Evolutionary conservation across 75 land plant species (phyloP).

Genomic region (Pinus tabuliformis): DNA sequence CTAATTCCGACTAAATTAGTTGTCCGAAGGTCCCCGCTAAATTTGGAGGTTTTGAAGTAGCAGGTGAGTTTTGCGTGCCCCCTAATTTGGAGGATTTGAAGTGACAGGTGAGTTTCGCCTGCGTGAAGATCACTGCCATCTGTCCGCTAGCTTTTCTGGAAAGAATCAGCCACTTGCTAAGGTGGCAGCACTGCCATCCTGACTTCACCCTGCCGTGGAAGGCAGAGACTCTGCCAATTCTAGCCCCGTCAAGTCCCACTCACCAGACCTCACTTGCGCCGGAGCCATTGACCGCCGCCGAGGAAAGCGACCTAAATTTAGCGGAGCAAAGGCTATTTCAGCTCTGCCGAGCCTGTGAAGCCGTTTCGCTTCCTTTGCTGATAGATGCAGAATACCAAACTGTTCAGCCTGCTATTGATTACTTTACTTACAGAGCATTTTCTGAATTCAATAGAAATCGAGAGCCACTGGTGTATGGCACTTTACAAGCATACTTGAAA

Average conservation of each 20-base stretch:
- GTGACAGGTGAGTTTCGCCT: conserved; percentile 24
- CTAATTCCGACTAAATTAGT: background rate
- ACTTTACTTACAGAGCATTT: too few species aligned
- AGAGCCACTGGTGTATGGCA: too few species aligned
- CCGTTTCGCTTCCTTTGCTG: conserved; percentile 45
- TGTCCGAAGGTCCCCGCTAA: background rate
- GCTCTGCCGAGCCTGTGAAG: conserved; percentile 15
- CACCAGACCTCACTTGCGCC: conserved; percentile 68
- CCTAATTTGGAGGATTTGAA: too few species aligned
- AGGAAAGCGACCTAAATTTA: conserved; percentile 39
- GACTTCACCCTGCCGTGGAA: too few species aligned
- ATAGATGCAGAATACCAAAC: conserved; percentile 87
- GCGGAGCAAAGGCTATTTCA: conserved; percentile 20
- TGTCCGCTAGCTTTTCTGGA: too few species aligned
- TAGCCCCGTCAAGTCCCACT: background rate
- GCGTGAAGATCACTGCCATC: background rate
- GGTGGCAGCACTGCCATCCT: conserved; percentile 8
- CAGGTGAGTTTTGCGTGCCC: conserved; percentile 29
- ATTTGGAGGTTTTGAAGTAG: background rate
- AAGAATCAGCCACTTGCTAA: conserved; percentile 7
- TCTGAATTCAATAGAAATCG: too few species aligned
- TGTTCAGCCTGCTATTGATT: conserved; percentile 17
- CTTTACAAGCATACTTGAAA: too few species aligned
- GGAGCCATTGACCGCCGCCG: conserved; percentile 46
- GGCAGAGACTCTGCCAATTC: too few species aligned